These are phyloP conservation scores for Ophiobolus disseminans DNA, from an alignment of 2,329 filamentous ascomycete genomes.

Conservation along the genomic window DNA sequence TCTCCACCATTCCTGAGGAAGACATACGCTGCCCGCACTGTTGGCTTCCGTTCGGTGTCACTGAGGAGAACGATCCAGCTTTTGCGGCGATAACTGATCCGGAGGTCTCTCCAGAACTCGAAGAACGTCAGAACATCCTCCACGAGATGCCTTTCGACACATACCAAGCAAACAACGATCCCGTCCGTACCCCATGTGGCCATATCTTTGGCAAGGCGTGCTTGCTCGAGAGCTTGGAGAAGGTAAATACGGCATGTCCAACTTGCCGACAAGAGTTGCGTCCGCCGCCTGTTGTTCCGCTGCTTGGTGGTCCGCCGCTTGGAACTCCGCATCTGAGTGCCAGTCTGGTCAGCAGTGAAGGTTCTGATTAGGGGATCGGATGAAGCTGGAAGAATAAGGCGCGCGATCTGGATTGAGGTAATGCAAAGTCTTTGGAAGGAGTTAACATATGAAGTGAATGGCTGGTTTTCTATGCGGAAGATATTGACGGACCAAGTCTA, in stretches of 20 bases:
- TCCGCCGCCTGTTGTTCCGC: not conserved
- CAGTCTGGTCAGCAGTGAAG: no score
- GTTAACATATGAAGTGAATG: no score
- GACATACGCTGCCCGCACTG: constrained; percentile 14
- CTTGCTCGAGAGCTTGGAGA: constrained; percentile 11
- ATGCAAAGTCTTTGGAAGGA: no score
- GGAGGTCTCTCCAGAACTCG: not conserved
- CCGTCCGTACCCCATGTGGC: constrained; percentile 15
- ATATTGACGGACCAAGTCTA: no score
- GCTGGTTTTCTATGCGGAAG: no score
- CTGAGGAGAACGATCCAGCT: constrained; percentile 5
- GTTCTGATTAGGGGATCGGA: no score
- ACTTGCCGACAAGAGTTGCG: constrained; percentile 12
- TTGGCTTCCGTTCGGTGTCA: constrained; percentile 17
- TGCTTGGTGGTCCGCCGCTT: no score
- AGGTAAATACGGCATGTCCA: constrained; percentile 6
- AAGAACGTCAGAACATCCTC: not conserved
- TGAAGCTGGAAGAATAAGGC: no score
- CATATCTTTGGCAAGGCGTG: constrained; percentile 17
- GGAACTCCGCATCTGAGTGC: no score
- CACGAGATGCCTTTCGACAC: constrained; percentile 4
- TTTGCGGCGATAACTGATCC: not conserved
- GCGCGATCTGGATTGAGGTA: no score
- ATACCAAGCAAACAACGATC: constrained; percentile 9
- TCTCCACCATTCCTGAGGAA: constrained; percentile 7